Evolutionary conservation across 2,329 filamentous ascomycete species (phyloP).

Genomic region (Xylaria sp.): DNA sequence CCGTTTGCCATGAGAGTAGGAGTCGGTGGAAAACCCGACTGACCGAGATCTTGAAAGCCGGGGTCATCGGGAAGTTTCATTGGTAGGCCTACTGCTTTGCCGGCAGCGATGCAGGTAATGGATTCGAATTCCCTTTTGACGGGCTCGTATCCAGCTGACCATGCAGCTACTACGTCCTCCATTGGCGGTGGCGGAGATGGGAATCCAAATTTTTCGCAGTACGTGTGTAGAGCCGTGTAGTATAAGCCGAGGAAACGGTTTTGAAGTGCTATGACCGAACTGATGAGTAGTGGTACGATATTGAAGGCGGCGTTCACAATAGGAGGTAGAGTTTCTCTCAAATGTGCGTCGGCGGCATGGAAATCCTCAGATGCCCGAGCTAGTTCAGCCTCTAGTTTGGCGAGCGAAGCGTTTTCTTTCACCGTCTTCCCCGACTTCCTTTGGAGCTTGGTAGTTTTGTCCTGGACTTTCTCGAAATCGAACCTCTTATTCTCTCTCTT

Average conservation of each 20-base stretch:
- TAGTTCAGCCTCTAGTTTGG: constrained; percentile 78
- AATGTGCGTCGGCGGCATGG: constrained; percentile 77
- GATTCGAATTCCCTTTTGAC: constrained; percentile 74
- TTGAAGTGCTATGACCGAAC: constrained; percentile 78
- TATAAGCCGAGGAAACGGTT: constrained; percentile 81
- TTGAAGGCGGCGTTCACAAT: constrained; percentile 77
- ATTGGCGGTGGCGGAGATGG: constrained; percentile 78
- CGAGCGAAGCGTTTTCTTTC: constrained; percentile 77
- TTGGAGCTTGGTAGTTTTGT: constrained; percentile 74
- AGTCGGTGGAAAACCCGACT: constrained; percentile 43
- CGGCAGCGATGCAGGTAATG: constrained; percentile 71
- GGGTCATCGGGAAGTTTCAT: constrained; percentile 53
- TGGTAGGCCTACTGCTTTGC: constrained; percentile 70
- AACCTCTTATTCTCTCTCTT: constrained; percentile 84
- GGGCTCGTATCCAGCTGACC: constrained; percentile 71
- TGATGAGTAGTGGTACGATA: constrained; percentile 77
- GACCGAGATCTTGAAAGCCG: constrained; percentile 43
- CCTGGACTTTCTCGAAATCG: constrained; percentile 82
- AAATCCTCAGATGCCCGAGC: constrained; percentile 77
- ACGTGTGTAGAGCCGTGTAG: constrained; percentile 81
- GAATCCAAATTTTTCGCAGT: constrained; percentile 75
- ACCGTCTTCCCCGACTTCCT: constrained; percentile 77
- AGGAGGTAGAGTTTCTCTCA: constrained; percentile 76
- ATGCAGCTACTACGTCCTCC: constrained; percentile 74
- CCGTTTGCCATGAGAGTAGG: constrained; percentile 51